phyloP scores from a whole-genome alignment of 2,329 filamentous ascomycete genomes.

The Fusarium sp. region DNA sequence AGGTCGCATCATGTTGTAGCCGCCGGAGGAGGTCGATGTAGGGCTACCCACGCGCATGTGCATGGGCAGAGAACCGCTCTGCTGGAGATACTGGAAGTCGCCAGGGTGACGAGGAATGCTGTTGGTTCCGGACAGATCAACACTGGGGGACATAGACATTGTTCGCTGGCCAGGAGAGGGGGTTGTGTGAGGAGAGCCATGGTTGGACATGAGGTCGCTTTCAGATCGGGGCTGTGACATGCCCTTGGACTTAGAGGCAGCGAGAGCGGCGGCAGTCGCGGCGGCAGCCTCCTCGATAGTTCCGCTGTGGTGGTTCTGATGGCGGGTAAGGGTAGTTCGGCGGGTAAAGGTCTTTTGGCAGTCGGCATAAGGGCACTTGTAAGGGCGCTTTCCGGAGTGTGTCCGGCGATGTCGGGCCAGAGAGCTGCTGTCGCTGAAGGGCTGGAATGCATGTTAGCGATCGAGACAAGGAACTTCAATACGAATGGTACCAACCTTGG shows the following conservation, averaged over 20 bases:
- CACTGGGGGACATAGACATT: conserved; percentile 82
- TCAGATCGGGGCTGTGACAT: conserved; percentile 71
- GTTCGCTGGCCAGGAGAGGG: conserved; percentile 85
- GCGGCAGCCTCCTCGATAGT: conserved; percentile 94
- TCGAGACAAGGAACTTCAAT: neutral
- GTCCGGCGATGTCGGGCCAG: conserved; percentile 93
- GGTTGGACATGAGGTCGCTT: conserved; percentile 77
- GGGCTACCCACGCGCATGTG: conserved; percentile 84
- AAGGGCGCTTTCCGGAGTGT: conserved; percentile 94
- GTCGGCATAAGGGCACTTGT: conserved; percentile 97
- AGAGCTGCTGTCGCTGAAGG: conserved; percentile 96
- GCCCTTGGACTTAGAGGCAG: conserved; percentile 60
- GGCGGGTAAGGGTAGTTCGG: conserved; percentile 91
- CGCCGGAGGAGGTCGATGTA: conserved; percentile 73
- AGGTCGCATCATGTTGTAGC: conserved; percentile 68
- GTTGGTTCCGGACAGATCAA: conserved; percentile 76
- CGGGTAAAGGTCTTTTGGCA: conserved; percentile 99
- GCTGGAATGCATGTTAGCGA: conserved; percentile 63
- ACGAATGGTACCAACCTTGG: conserved; percentile 75
- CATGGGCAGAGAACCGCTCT: conserved; percentile 81
- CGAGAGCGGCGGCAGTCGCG: conserved; percentile 87
- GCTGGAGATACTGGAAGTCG: conserved; percentile 79
- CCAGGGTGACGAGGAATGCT: conserved; percentile 72
- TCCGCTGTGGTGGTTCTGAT: conserved; percentile 95
- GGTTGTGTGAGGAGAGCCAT: conserved; percentile 80